Base-by-base conservation (phyloP, 1,284 basidiomycete species). In the Trichosporon sp. region DNA sequence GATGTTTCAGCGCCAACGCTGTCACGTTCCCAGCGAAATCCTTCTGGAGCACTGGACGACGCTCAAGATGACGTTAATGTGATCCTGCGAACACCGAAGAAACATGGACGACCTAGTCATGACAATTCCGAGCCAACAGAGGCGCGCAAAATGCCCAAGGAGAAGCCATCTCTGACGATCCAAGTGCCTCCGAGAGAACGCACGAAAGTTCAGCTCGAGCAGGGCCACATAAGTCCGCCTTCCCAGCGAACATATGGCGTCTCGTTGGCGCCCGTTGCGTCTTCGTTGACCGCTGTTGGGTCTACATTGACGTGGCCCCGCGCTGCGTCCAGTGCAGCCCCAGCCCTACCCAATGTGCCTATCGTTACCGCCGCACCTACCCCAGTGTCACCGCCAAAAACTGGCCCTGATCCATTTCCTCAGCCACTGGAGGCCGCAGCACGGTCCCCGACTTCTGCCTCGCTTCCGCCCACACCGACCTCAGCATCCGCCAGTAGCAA, bases 301-400 rank as follows among this genome's bases (percentile, higher is more conserved):
- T 37, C 59, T 6, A 35, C 59, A 35, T 16, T 37, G 31, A 37
- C 59, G 59, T 37, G 59, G 59, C 59, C 59, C 59, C 59, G 59
- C 31, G 59, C 59, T n/a, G 59, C 59, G 16, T 63, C 59, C 59
- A 63, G 8, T 19, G 59, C 65, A 66, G 26, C 65, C 40, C 65
- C 19, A 46, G 26, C 14, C 4, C 65, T 8, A 26, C 21, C 43
- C 26, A n/a, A 12, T 31, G 40, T n/a, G 21, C 65, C 65, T 31
- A 38, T 11, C 21, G 40, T 21, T 46, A 32, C 65, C 14, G 11
- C 65, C 19, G 59, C 59, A 63, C 59, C 59, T 19, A 11, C 31
- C 31, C 35, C 59, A 16, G 59, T 37, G 59, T 35, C 59, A 35
- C 32, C 65, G 46, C 40, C 59, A n/a, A 37, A 63, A n/a, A 16